These are phyloP conservation scores for Dendrothele bispora DNA, from an alignment of 768 basidiomycete genomes.

Conservation along the genomic window DNA sequence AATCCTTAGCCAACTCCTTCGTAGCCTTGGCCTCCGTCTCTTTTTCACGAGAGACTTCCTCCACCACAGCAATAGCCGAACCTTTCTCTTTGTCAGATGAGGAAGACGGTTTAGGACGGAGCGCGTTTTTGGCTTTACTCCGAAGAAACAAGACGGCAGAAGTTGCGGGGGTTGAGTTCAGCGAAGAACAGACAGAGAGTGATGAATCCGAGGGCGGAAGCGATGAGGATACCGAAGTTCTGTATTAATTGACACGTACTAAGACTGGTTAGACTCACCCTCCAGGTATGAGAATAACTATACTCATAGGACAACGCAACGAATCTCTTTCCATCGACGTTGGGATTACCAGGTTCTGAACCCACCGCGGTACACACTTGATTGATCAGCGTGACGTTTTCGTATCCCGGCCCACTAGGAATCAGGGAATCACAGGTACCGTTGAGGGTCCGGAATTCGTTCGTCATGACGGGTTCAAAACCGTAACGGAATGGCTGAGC, in stretches of 20 bases:
- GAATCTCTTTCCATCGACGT: constrained; percentile 61
- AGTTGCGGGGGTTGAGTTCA: constrained; percentile 49
- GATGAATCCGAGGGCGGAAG: constrained; percentile 64
- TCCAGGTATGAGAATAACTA: constrained; percentile 39
- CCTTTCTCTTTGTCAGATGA: constrained; percentile 28
- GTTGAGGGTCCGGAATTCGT: constrained; percentile 76
- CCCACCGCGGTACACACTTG: constrained; percentile 80
- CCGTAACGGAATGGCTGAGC: constrained; percentile 65
- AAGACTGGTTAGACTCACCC: constrained; percentile 28
- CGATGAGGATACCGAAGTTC: constrained; percentile 71
- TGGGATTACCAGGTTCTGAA: constrained; percentile 54
- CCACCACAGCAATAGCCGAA: constrained; percentile 7
- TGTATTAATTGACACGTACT: too few species aligned
- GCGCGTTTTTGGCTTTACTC: too few species aligned
- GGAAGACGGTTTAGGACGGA: too few species aligned
- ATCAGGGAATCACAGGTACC: constrained; percentile 61
- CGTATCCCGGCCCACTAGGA: constrained; percentile 64
- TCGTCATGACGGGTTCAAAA: constrained; percentile 74
- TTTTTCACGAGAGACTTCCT: constrained; percentile 2
- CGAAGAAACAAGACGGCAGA: too few species aligned
- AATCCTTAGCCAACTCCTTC: constrained; percentile 37
- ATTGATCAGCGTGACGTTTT: constrained; percentile 52
- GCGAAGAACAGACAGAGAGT: constrained; percentile 56
- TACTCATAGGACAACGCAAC: constrained; percentile 50
- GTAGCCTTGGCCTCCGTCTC: constrained; percentile 21